Evolutionary conservation across 2,329 filamentous ascomycete species (phyloP).

Genomic region (Ustulina deusta): DNA sequence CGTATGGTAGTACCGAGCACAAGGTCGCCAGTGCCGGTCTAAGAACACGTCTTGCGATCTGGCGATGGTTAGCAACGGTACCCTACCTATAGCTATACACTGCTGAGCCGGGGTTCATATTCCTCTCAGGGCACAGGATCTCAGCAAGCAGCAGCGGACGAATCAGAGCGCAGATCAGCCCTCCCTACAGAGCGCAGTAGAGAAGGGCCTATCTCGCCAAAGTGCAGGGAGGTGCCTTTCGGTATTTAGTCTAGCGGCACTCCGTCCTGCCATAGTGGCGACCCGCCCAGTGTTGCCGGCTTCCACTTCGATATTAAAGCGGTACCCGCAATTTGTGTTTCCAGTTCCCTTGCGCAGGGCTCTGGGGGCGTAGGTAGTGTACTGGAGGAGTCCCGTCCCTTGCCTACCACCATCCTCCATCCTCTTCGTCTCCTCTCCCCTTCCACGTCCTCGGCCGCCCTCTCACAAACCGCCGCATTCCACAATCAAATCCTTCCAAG

Average conservation of each 20-base stretch:
- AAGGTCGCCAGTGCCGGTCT: neutral
- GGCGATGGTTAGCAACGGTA: conserved; percentile 1
- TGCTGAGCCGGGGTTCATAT: conserved; percentile 5
- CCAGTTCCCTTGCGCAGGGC: conserved; percentile 12
- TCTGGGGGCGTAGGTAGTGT: neutral
- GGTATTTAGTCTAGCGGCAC: conserved; percentile 28
- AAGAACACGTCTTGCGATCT: conserved; percentile 11
- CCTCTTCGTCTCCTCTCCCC: conserved; percentile 34
- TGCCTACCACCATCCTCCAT: conserved; percentile 35
- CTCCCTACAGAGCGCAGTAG: conserved; percentile 19
- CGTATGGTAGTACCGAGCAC: neutral
- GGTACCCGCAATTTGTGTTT: conserved; percentile 43
- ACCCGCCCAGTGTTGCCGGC: conserved; percentile 2
- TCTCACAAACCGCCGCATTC: conserved; percentile 37
- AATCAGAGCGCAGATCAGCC: conserved; percentile 38
- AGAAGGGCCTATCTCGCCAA: conserved; percentile 41
- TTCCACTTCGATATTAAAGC: conserved; percentile 29
- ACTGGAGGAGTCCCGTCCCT: conserved; percentile 19
- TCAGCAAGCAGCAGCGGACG: conserved; percentile 34
- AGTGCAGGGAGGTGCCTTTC: conserved; percentile 11
- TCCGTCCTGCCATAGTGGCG: neutral
- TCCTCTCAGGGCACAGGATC: conserved; percentile 20
- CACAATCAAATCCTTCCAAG: conserved; percentile 21
- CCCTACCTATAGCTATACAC: neutral
- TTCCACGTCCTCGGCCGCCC: conserved; percentile 31